Evolutionary conservation across 2,329 filamentous ascomycete genomes (phyloP).

Genomic region (Colletotrichum musicola): DNA sequence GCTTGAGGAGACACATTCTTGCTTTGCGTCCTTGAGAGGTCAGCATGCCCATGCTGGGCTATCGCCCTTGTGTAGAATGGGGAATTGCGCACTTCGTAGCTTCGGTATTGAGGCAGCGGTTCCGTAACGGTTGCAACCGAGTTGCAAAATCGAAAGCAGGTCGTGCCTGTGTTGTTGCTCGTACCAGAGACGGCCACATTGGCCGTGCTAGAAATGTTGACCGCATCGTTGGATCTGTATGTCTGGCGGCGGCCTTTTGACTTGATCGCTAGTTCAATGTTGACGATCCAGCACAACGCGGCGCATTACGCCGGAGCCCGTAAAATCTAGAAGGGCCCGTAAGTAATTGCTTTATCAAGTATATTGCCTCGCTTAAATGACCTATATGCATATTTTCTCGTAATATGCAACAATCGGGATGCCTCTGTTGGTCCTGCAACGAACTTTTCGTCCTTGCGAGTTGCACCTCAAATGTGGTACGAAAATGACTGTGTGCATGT

Average conservation of each 20-base stretch:
- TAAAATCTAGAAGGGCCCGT: constrained; percentile 24
- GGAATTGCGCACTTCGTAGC: background rate
- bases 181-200: constrained; percentile 9
- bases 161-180: constrained; percentile 16
- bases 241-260: background rate
- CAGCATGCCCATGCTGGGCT: too few relatives aligned
- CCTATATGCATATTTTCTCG: too few relatives aligned
- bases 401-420: too few relatives aligned
- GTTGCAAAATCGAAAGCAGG: background rate
- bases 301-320: background rate
- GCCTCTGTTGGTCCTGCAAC: too few relatives aligned
- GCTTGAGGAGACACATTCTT: background rate
- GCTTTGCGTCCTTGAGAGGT: background rate
- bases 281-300: background rate
- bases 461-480: too few relatives aligned
- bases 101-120: constrained; percentile 17
- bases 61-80: background rate
- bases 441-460: too few relatives aligned
- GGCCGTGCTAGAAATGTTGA: constrained; percentile 24
- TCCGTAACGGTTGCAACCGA: constrained; percentile 14
- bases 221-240: constrained; percentile 29
- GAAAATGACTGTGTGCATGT: too few relatives aligned
- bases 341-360: background rate
- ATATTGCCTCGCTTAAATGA: background rate
- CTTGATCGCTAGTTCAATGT: background rate